Percentiles rank a stretch among this genome's conserved stretches.
Evolutionary conservation across 2,329 filamentous ascomycete genomes (phyloP).

Genomic region (Phaeoacremonium minimum): DNA sequence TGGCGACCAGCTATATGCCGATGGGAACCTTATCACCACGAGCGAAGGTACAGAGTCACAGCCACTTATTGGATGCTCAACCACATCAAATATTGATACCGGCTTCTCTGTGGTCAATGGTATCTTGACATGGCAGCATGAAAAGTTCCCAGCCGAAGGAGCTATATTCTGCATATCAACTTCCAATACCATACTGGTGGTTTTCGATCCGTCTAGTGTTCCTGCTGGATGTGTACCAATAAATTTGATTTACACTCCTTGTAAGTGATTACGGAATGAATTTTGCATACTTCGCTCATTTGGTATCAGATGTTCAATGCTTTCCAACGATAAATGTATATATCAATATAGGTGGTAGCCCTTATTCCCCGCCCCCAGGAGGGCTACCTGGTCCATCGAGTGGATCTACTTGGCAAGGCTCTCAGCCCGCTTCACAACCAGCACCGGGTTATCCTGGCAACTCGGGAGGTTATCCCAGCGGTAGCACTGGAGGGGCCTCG

Average conservation of each 20-base stretch:
- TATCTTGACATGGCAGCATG: conserved; percentile 1
- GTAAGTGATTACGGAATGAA: too few relatives aligned
- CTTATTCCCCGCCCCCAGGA: not conserved
- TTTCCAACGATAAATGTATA: conserved; percentile 2
- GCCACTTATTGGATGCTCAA: conserved; percentile 1
- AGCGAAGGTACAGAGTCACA: not conserved
- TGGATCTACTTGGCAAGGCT: too few relatives aligned
- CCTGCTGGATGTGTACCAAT: conserved; percentile 3
- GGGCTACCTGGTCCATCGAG: not conserved
- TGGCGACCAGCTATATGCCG: conserved; percentile 4
- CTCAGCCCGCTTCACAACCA: too few relatives aligned
- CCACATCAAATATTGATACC: not conserved
- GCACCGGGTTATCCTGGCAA: too few relatives aligned
- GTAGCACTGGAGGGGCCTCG: not conserved
- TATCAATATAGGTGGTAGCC: conserved; percentile 2
- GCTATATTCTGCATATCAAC: conserved; percentile 4
- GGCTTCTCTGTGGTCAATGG: conserved; percentile 3
- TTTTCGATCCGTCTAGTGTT: conserved; percentile 1
- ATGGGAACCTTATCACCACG: conserved; percentile 1
- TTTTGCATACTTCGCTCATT: not conserved
- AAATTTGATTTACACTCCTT: not conserved
- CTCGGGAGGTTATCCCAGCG: too few relatives aligned
- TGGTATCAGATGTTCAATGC: conserved; percentile 1
- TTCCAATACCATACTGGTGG: conserved; percentile 1
- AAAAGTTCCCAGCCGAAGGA: not conserved